Evolutionary conservation across 176 grass and related monocot species (phyloP), one percentile per base, ranked within the genome.

Genomic region (Saccharum spontaneum): DNA sequence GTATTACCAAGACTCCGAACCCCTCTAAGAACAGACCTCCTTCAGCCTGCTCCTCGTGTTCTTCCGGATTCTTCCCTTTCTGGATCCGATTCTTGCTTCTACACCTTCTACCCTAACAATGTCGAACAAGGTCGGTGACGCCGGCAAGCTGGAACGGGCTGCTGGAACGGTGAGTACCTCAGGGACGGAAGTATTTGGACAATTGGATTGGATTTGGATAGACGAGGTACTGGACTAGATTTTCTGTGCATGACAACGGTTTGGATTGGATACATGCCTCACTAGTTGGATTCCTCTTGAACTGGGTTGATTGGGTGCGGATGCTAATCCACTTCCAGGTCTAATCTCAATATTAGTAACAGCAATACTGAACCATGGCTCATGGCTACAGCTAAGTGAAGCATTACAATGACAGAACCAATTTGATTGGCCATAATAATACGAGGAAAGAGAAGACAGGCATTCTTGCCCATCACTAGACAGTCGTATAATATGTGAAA

Each of bases 381-480:
- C 36, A 69, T 49, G 83, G 6, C 16, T 28, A 85, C 46, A 76
- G 66, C 43, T 44, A 69, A 18, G 44, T 73, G 23, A 77, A 85
- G 73, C 23, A 77, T 30, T 73, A 33, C 38, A 24, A 77, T 22
- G 16, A 69, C 34, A 50, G 6, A 57, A 78, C 14, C 13, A 10
- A 66, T 17, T 67, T 13, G 60, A 44, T 30, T 64, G 39, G 23
- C 60, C n/a, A 79, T 40, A 77, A 49, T 12, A 76, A n/a, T 84
- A 66, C 55, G 18, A 68, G 60, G 34, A 37, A 76, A 84, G 10
- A 41, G 36, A 38, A 55, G 62, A 16, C 6, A 84, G 24, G 34
- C 10, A 31, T 17, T 84, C 50, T 10, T 36, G 10, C 46, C 45
- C 18, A 38, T 38, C 0, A 3, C 61, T 66, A 24, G 14, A 16